Conservation (phyloP, 2,329 filamentous ascomycete species). For the Talaromyces sp. region DNA sequence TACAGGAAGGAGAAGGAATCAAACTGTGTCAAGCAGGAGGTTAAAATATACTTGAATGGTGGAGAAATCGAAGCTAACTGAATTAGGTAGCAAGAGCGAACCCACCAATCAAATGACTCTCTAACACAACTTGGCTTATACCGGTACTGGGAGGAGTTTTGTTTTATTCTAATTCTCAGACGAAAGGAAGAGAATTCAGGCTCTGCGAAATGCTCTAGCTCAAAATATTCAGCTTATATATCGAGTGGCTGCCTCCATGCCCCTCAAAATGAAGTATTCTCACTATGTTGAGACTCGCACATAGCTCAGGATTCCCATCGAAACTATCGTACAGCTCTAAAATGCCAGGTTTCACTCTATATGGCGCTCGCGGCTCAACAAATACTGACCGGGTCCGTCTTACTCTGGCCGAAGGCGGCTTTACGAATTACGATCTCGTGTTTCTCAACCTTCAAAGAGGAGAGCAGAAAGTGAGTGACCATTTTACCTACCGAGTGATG, state of each 20-base stretch:
- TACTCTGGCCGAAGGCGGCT: slow-evolving; percentile 14
- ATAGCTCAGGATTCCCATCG: neutral
- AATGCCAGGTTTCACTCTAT: slow-evolving; percentile 16
- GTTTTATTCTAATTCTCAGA: neutral
- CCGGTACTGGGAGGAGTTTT: neutral
- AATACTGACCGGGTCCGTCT: slow-evolving; percentile 13
- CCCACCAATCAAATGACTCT: slow-evolving; percentile 3
- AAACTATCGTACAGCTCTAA: slow-evolving; percentile 6
- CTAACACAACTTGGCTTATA: neutral
- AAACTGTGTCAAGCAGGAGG: neutral
- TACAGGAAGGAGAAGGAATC: neutral
- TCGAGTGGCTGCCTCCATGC: neutral
- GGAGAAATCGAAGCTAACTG: slow-evolving; percentile 6
- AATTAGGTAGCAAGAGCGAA: slow-evolving; percentile 12
- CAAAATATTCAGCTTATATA: neutral
- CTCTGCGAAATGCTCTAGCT: neutral
- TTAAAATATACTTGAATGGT: neutral
- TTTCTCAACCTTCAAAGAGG: slow-evolving; percentile 8
- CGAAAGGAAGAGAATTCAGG: neutral
- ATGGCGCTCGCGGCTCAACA: slow-evolving; percentile 11
- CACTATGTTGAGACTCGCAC: slow-evolving; percentile 1
- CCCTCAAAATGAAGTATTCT: neutral
- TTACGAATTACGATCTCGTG: slow-evolving; percentile 13
- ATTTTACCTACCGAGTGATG: neutral
- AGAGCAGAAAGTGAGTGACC: slow-evolving; percentile 9